Evolutionary conservation across 768 basidiomycete species (phyloP).

Genomic region (Serendipita sp.): DNA sequence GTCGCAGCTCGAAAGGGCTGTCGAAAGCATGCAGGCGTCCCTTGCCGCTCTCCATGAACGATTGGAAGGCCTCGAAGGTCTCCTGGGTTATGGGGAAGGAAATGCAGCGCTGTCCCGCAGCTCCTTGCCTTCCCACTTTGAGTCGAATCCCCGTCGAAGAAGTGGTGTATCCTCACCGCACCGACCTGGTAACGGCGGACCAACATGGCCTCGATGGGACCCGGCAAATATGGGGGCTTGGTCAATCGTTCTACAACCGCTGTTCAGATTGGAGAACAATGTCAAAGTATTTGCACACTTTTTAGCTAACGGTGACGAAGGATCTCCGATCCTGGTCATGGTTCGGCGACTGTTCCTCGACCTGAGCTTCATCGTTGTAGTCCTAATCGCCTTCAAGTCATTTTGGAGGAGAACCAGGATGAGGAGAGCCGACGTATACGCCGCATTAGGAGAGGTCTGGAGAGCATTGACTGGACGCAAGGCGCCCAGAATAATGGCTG

Average conservation of each 20-base stretch:
- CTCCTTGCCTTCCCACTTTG: not conserved
- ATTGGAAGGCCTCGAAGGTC: conserved; percentile 35
- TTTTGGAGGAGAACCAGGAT: conserved; percentile 55
- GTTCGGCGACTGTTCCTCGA: conserved; percentile 63
- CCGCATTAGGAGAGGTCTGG: conserved; percentile 53
- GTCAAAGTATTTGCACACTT: not conserved
- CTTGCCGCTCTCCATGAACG: conserved; percentile 70
- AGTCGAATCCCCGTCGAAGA: not conserved
- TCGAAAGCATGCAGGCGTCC: conserved; percentile 68
- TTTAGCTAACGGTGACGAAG: conserved; percentile 26
- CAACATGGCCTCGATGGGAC: conserved; percentile 31
- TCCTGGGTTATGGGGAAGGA: conserved; percentile 9
- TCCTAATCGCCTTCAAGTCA: conserved; percentile 39
- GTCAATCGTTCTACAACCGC: conserved; percentile 52
- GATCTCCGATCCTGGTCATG: conserved; percentile 49
- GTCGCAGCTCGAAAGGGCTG: conserved; percentile 48
- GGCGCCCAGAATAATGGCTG: conserved; percentile 28
- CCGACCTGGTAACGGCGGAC: not conserved
- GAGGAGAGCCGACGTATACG: conserved; percentile 48
- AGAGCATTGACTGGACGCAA: conserved; percentile 46
- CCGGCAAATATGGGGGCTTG: conserved; percentile 73
- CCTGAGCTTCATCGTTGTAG: conserved; percentile 50
- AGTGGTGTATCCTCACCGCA: not conserved
- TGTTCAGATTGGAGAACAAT: conserved; percentile 27
- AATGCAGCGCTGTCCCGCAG: not conserved